Percentiles rank a stretch among this genome's conserved stretches.
These are phyloP conservation scores for Tetragonia tetragonoides DNA, from an alignment of 148 eudicot species.

Conservation along the genomic window DNA sequence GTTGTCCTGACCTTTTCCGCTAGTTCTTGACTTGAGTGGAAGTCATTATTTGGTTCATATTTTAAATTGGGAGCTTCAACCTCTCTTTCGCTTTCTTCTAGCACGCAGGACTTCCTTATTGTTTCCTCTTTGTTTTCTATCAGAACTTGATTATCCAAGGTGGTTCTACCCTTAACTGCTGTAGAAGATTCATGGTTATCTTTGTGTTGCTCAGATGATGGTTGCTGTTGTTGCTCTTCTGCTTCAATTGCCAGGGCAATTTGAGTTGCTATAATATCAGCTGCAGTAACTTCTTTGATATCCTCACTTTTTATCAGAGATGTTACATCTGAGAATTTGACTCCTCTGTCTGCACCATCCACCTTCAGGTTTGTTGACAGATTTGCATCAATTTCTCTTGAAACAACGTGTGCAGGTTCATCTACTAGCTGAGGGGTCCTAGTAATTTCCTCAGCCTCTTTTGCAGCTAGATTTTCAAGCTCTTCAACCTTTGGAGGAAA, in stretches of 20 bases:
- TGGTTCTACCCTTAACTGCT: neutral
- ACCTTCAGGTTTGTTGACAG: conserved; percentile 13
- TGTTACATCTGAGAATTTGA: neutral
- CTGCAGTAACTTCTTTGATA: conserved; percentile 1
- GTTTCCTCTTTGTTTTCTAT: conserved; percentile 1
- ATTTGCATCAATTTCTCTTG: conserved; percentile 6
- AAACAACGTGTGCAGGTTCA: neutral
- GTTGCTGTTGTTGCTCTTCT: conserved; percentile 17
- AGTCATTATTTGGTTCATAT: conserved; percentile 4
- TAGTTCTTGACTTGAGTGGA: neutral
- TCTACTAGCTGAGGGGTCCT: neutral
- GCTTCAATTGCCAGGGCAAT: conserved; percentile 13
- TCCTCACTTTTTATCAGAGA: neutral
- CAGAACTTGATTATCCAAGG: neutral
- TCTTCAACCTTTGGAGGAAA: conserved; percentile 12
- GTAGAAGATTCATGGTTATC: neutral
- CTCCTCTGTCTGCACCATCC: conserved; percentile 3
- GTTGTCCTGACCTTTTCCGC: neutral
- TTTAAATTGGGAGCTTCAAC: neutral
- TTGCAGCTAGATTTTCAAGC: conserved; percentile 3
- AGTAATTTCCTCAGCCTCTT: neutral
- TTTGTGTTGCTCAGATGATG: neutral
- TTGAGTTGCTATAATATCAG: conserved; percentile 11
- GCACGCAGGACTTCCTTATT: neutral
- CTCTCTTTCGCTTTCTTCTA: neutral